Percentiles rank a stretch among this genome's conserved stretches.
Conservation (phyloP, 2,329 filamentous ascomycete species). For the Fusarium oligoseptatum region DNA sequence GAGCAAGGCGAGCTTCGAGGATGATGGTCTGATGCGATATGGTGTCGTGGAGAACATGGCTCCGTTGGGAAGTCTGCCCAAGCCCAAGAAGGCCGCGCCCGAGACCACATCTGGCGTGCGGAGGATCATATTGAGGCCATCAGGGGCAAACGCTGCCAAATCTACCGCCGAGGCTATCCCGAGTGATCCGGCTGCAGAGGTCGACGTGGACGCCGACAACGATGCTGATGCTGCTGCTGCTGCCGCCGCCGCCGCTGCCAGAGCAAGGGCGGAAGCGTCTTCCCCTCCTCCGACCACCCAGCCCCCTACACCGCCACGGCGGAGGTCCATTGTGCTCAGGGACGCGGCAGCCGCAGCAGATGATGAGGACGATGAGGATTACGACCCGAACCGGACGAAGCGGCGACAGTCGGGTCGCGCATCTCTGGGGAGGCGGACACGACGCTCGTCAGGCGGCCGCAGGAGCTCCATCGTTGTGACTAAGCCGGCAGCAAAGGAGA, state of each 20-base stretch:
- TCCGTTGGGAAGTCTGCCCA: constrained; percentile 80
- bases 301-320: constrained; percentile 46
- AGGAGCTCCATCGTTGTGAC: constrained; percentile 41
- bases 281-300: constrained; percentile 40
- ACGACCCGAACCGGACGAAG: constrained; percentile 56
- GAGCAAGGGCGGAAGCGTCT: constrained; percentile 36
- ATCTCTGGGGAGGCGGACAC: constrained; percentile 48
- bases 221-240: constrained; percentile 35
- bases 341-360: constrained; percentile 49
- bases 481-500: constrained; percentile 36
- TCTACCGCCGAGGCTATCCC: constrained; percentile 39
- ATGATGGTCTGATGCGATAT: constrained; percentile 78
- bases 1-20: constrained; percentile 80
- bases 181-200: constrained; percentile 43
- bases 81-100: constrained; percentile 58
- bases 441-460: constrained; percentile 41
- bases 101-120: constrained; percentile 51
- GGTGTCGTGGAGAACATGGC: constrained; percentile 88
- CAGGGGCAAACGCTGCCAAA: constrained; percentile 48
- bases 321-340: constrained; percentile 42
- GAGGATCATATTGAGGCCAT: constrained; percentile 62
- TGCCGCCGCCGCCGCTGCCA: constrained; percentile 37
- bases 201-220: constrained; percentile 22
- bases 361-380: constrained; percentile 60
- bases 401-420: constrained; percentile 52